Base-by-base conservation (phyloP, 2,329 filamentous ascomycete genomes). In the Blastomyces gilchristii region DNA sequence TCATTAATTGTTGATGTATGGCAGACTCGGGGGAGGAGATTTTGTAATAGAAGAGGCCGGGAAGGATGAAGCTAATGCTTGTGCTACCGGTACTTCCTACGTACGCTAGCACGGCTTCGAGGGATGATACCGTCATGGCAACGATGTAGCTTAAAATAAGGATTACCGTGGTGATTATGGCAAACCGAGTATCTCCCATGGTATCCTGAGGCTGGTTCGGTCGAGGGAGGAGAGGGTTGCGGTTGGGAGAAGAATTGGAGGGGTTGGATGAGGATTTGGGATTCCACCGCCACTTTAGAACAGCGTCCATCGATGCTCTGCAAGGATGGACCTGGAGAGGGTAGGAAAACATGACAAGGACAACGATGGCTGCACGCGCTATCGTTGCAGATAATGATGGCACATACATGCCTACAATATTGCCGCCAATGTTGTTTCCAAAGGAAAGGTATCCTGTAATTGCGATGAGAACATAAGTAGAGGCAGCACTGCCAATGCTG, bases 11-110 rank as follows among this genome's bases (percentile, higher is more conserved):
- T 73, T 96, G 93, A 69, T 97, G 91, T 66, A 93, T 86, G 37
- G 87, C 83, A 54, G 90, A 93, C 62, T 96, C 88, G 0, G 94
- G 94, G 31, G 90, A 86, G 14, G 91, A 95, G 65, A 99, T 97
- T 77, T 97, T 97, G 79, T 97, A 99, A 76, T 97, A 99, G 75
- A 99, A 99, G 3, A 99, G 78, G 0, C 94, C 94, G 0, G 94
- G 94, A 0, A 99, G 82, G 67, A 99, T 97, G 74, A 99, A 99
- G 65, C 90, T 96, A 70, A 99, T 99, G 65, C 90, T 91, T 0
- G 94, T 99, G 60, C 88, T 93, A 61, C 94, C 94, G 0, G 94
- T 99, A 69, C 88, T 91, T 47, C 94, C 94, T 12, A 99, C 94
- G 69, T 97, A 99, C 0, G 94, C 93, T 0, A 99, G 82, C 0